Evolutionary conservation across 2,329 filamentous ascomycete genomes (phyloP), one percentile per base, ranked within the genome.

Genomic region (Venturia oleaginea): DNA sequence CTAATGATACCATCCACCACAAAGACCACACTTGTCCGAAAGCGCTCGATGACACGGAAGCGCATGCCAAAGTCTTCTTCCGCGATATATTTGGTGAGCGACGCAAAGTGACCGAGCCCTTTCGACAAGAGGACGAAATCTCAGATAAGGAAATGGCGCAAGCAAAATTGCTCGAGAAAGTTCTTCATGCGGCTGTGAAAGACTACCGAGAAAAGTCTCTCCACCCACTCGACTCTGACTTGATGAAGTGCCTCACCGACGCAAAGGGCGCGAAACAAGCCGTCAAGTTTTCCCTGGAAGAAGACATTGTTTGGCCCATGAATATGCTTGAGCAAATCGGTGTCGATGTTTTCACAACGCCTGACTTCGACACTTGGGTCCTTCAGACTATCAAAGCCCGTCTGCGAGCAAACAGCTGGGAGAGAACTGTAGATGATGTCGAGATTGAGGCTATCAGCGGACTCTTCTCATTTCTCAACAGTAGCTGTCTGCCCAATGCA

Each of bases 361-460:
- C 37, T 5, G 8, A 54, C 24, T 62, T 46, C 15, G 61, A 62
- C 30, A 30, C 61, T 7, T 62, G 61, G 61, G 61, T 62, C 15
- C 15, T 54, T 4, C 32, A 48, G 19, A 54, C 61, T 2, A 40
- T 62, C 42, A 8, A 42, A 30, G 38, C 37, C 24, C 24, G 46
- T 1, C 15, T 62, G 3, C 13, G 61, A 54, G 32, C 32, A 13
- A 62, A 62, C 15, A 40, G 6, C 27, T 37, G 32, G 30, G 61
- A 54, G 24, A 32, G 13, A 11, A 24, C 2, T 2, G 24, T 3
- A 24, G 24, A 37, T 15, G 61, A 24, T 6, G 5, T 32, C 19
- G 42, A 32, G n/a, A 10, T 54, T n/a, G 15, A 17, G n/a, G 30
- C 19, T 17, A 19, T 43, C 32, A 34, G 27, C 17, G 13, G 6